phyloP scores from a whole-genome alignment of 1,284 basidiomycete species.

The Pseudozyma sp. region DNA sequence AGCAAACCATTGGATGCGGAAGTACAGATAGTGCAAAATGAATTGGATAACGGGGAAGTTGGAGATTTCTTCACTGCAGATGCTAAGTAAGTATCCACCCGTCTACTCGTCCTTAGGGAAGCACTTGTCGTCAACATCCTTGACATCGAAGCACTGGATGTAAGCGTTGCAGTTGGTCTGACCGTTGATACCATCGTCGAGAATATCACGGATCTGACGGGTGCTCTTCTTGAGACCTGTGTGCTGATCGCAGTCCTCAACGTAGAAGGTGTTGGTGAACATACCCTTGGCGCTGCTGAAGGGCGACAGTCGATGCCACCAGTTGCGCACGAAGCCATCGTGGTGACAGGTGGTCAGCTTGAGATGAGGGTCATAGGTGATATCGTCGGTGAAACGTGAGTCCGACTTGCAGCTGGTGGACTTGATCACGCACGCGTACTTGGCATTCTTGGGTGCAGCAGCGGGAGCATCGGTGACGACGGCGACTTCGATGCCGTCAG shows the following conservation, averaged over 20 bases:
- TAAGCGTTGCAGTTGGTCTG: slow-evolving; percentile 10
- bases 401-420: slow-evolving; percentile 6
- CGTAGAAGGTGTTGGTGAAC: slow-evolving; percentile 15
- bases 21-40: too few relatives aligned
- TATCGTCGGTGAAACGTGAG: background rate
- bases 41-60: background rate
- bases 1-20: too few relatives aligned
- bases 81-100: background rate
- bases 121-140: slow-evolving; percentile 20
- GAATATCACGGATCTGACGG: background rate
- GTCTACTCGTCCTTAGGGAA: slow-evolving; percentile 9
- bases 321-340: background rate
- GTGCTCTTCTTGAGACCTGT: background rate
- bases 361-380: background rate
- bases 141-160: slow-evolving; percentile 5
- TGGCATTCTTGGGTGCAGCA: background rate
- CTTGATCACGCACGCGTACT: slow-evolving; percentile 1
- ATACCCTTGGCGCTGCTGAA: background rate
- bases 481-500: background rate
- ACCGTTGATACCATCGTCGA: slow-evolving; percentile 7
- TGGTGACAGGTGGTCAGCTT: slow-evolving; percentile 6
- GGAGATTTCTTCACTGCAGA: background rate
- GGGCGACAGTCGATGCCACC: background rate
- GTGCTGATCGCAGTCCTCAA: background rate
- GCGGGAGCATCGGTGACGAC: background rate